Evolutionary conservation across 1,284 basidiomycete species (phyloP).

Genomic region (Sanguinoderma infundibulare): DNA sequence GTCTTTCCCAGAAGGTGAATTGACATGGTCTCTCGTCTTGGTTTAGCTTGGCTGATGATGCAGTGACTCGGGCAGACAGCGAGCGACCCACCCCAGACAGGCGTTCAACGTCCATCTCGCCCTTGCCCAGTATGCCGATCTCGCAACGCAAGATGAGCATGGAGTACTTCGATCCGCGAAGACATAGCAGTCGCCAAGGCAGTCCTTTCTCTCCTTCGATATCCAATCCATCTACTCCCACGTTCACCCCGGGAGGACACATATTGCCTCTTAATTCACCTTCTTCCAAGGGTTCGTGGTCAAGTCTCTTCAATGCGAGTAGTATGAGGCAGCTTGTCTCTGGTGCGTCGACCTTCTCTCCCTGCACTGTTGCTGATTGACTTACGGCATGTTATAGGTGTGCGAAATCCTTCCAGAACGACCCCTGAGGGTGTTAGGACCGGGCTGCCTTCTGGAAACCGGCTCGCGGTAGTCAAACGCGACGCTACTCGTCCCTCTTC

Average conservation of each 20-base stretch:
- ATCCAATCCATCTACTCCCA: constrained; percentile 42
- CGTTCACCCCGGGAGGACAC: constrained; percentile 22
- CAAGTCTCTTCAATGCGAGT: constrained; percentile 68
- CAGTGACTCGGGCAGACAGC: background rate
- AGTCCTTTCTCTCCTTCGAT: constrained; percentile 40
- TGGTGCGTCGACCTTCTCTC: constrained; percentile 43
- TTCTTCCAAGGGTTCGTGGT: constrained; percentile 75
- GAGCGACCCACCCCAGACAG: background rate
- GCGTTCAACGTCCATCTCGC: constrained; percentile 9
- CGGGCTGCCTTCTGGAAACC: background rate
- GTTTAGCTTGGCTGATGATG: background rate
- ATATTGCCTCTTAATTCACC: constrained; percentile 45
- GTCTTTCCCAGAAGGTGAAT: constrained; percentile 35
- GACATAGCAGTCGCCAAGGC: constrained; percentile 10
- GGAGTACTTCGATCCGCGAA: constrained; percentile 20
- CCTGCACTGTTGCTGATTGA: background rate
- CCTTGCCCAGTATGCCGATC: constrained; percentile 2
- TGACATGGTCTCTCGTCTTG: background rate
- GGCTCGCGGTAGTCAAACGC: constrained; percentile 11
- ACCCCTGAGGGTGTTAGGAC: constrained; percentile 8
- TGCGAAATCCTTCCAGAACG: constrained; percentile 11
- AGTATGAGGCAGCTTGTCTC: constrained; percentile 69
- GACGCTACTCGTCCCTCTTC: constrained; percentile 32
- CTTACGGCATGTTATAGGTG: constrained; percentile 8
- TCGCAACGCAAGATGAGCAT: constrained; percentile 21